These are phyloP conservation scores for Hypholoma fasciculare DNA, from an alignment of 768 basidiomycete genomes.

Conservation along the genomic window DNA sequence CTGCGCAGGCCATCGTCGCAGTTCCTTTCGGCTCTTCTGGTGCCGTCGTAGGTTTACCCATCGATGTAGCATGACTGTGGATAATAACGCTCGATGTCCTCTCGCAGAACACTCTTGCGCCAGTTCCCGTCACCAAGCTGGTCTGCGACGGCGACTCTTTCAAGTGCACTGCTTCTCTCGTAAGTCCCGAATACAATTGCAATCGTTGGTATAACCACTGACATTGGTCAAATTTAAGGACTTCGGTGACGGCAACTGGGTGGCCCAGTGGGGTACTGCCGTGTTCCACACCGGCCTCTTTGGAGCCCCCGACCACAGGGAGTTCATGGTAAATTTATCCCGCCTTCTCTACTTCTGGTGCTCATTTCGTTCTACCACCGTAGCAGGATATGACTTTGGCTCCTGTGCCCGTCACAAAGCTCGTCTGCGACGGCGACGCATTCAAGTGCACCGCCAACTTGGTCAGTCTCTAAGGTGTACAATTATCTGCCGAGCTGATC, in stretches of 20 bases:
- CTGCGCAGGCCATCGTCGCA: conserved; percentile 5
- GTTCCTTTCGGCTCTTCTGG: conserved; percentile 1
- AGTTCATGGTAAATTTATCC: background rate
- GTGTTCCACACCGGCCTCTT: conserved; percentile 13
- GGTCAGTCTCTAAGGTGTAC: background rate
- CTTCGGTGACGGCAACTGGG: conserved; percentile 10
- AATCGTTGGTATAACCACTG: background rate
- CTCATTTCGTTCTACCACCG: background rate
- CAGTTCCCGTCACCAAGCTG: conserved; percentile 7
- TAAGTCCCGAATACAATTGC: background rate
- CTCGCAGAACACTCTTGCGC: background rate
- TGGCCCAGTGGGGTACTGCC: conserved; percentile 7
- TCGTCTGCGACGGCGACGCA: conserved; percentile 9
- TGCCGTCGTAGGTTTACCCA: background rate
- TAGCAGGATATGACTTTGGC: background rate
- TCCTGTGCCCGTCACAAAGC: conserved; percentile 8
- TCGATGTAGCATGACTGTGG: background rate
- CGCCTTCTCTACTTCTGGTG: background rate
- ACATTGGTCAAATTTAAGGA: background rate
- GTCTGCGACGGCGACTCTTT: conserved; percentile 10
- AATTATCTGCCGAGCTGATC: background rate
- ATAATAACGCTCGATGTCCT: background rate
- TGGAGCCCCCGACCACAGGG: conserved; percentile 7
- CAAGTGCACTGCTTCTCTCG: conserved; percentile 12
- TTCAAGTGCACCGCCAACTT: conserved; percentile 14